Evolutionary conservation across 2,329 filamentous ascomycete genomes (phyloP).

Genomic region (Paracorniculantispora psalliotae): DNA sequence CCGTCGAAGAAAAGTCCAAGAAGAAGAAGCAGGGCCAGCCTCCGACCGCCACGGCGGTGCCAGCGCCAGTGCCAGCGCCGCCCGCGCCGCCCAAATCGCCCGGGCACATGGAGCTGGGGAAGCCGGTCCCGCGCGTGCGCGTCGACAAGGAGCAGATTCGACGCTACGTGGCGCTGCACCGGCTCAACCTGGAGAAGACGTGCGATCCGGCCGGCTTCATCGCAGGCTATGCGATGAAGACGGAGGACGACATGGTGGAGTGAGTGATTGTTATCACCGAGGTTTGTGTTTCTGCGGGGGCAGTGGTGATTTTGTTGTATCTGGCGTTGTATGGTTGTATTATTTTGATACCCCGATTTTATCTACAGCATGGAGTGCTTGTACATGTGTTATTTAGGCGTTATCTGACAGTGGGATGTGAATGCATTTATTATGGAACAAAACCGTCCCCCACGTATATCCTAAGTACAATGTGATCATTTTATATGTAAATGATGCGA

Average conservation of each 20-base stretch:
- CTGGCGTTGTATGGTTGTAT: not conserved
- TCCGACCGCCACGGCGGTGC: not conserved
- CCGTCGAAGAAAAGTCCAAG: slow-evolving; percentile 25
- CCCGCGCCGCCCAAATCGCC: slow-evolving; percentile 14
- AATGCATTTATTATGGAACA: not conserved
- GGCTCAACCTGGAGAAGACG: slow-evolving; percentile 57
- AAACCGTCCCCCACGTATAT: no score
- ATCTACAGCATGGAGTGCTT: not conserved
- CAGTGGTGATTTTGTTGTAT: not conserved
- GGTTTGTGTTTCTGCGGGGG: no score
- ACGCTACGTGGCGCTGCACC: slow-evolving; percentile 60
- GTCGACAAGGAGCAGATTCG: slow-evolving; percentile 54
- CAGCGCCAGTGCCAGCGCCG: not conserved
- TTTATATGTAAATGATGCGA: no score
- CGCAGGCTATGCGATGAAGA: slow-evolving; percentile 56
- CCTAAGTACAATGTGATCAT: no score
- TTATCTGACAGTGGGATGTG: not conserved
- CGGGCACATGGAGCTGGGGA: slow-evolving; percentile 3
- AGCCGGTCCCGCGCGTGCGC: slow-evolving; percentile 40
- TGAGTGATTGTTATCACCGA: slow-evolving; percentile 10
- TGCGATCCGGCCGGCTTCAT: slow-evolving; percentile 74
- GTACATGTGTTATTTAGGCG: not conserved
- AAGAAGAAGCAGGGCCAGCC: slow-evolving; percentile 19
- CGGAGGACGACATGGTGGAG: slow-evolving; percentile 23
- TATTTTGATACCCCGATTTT: slow-evolving; percentile 2